A percentile compares a stretch with the other conserved stretches of the same genome.
Evolutionary conservation across 352 stramenopile species (phyloP).

Genomic region (Phytophthora colocasiae): DNA sequence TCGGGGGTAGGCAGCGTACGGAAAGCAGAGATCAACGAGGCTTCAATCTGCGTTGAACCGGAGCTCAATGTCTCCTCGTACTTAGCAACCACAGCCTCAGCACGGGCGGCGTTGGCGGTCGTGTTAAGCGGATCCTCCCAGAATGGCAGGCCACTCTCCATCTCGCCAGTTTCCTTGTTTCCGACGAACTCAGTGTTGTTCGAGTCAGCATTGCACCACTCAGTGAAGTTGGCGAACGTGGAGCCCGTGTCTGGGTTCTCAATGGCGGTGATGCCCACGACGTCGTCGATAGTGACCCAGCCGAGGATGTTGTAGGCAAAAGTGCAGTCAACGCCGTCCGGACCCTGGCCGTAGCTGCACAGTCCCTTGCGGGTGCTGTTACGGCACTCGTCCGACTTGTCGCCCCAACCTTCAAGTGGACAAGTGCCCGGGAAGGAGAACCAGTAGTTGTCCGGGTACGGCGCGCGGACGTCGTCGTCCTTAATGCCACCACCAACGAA

Average conservation of each 20-base stretch:
- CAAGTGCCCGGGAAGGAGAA: constrained; percentile 75
- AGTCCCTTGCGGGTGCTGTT: constrained; percentile 60
- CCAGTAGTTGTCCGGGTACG: constrained; percentile 69
- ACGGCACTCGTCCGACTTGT: constrained; percentile 71
- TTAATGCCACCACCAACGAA: constrained; percentile 72
- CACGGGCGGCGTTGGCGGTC: constrained; percentile 57
- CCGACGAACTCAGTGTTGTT: constrained; percentile 69
- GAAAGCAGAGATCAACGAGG: constrained; percentile 45
- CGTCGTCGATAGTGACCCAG: constrained; percentile 80
- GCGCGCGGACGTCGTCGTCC: constrained; percentile 52
- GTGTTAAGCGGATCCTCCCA: constrained; percentile 70
- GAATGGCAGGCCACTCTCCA: constrained; percentile 59
- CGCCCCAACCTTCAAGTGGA: constrained; percentile 53
- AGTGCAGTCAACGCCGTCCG: constrained; percentile 76
- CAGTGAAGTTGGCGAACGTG: constrained; percentile 67
- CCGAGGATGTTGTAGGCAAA: constrained; percentile 83
- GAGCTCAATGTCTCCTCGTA: constrained; percentile 55
- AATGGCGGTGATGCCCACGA: constrained; percentile 79
- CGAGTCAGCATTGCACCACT: constrained; percentile 65
- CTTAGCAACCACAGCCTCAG: constrained; percentile 51
- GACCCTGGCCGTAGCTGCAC: constrained; percentile 59
- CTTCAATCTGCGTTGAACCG: constrained; percentile 56
- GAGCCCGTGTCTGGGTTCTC: constrained; percentile 54
- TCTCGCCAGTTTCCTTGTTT: constrained; percentile 42
- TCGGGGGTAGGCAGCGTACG: constrained; percentile 52